A percentile compares a stretch with the other conserved stretches of the same genome.
Evolutionary conservation across 225 moss, liverwort and hornwort species (phyloP).

Genomic region (Sphagnum tenellum): DNA sequence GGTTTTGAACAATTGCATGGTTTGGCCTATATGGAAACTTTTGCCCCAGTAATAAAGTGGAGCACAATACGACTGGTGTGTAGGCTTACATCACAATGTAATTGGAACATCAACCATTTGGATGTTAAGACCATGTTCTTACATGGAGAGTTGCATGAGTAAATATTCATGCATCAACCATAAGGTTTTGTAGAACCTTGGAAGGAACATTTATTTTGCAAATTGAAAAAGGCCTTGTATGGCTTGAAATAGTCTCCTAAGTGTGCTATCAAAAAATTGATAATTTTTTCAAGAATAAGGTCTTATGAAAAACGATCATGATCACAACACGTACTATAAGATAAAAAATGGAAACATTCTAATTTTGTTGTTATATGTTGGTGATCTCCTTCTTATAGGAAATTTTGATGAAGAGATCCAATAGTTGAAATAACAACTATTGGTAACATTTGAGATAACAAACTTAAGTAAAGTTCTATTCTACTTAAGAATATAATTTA

Average conservation of each 20-base stretch:
- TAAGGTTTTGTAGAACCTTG: not conserved
- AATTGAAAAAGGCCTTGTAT: constrained; percentile 2
- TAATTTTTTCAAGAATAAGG: not conserved
- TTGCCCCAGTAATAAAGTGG: constrained; percentile 8
- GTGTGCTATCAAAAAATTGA: constrained; percentile 4
- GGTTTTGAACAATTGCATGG: constrained; percentile 1
- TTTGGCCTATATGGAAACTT: not conserved
- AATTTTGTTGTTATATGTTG: not conserved
- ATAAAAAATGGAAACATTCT: not conserved
- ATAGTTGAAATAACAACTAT: not conserved
- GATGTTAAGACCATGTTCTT: constrained; percentile 10
- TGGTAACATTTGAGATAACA: not conserved
- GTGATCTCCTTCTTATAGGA: not conserved
- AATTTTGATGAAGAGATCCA: not conserved
- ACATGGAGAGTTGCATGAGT: constrained; percentile 4
- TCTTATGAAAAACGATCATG: not conserved
- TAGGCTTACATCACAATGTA: not conserved
- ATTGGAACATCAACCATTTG: not conserved
- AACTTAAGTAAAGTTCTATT: not conserved
- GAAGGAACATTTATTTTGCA: not conserved
- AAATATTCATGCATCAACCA: constrained; percentile 7
- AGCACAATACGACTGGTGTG: not conserved
- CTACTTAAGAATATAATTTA: not conserved
- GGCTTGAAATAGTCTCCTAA: constrained; percentile 3
- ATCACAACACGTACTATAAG: constrained; percentile 1